These are phyloP conservation scores for Gelatoporia subvermispora DNA, from an alignment of 768 basidiomycete species.

Conservation along the genomic window DNA sequence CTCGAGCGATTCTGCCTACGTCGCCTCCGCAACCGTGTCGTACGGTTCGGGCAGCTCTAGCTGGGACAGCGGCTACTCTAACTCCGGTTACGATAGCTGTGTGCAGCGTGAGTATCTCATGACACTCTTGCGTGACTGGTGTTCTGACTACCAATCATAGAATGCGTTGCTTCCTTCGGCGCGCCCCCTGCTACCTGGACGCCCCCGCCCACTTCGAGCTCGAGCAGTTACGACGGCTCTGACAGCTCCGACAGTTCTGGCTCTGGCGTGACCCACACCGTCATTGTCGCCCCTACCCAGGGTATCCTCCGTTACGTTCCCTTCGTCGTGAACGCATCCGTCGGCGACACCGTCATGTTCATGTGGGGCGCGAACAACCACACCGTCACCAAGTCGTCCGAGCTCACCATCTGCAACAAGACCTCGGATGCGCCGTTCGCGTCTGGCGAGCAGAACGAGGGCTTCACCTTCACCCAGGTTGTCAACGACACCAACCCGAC, in stretches of 20 bases:
- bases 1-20: neutral
- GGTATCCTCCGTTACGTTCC: constrained; percentile 75
- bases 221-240: constrained; percentile 14
- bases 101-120: constrained; percentile 52
- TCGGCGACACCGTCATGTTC: constrained; percentile 73
- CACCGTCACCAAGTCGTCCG: constrained; percentile 78
- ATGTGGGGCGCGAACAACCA: constrained; percentile 77
- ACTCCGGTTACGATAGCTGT: constrained; percentile 56
- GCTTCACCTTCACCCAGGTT: constrained; percentile 63
- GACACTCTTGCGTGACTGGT: neutral
- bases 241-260: constrained; percentile 31
- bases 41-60: constrained; percentile 62
- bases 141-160: constrained; percentile 26
- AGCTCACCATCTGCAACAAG: constrained; percentile 70
- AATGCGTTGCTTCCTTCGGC: constrained; percentile 65
- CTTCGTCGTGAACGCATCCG: constrained; percentile 68
- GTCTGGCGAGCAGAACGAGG: constrained; percentile 59
- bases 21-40: constrained; percentile 11
- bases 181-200: constrained; percentile 25
- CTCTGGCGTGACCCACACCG: constrained; percentile 60
- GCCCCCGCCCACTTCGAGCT: constrained; percentile 18
- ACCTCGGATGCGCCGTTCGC: constrained; percentile 53
- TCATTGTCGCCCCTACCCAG: constrained; percentile 73
- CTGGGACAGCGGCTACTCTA: constrained; percentile 52
- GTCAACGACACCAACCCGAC: constrained; percentile 71